phyloP scores from a whole-genome alignment of 371 early-diverging fungal genomes.

The Apophysomyces elegans region DNA sequence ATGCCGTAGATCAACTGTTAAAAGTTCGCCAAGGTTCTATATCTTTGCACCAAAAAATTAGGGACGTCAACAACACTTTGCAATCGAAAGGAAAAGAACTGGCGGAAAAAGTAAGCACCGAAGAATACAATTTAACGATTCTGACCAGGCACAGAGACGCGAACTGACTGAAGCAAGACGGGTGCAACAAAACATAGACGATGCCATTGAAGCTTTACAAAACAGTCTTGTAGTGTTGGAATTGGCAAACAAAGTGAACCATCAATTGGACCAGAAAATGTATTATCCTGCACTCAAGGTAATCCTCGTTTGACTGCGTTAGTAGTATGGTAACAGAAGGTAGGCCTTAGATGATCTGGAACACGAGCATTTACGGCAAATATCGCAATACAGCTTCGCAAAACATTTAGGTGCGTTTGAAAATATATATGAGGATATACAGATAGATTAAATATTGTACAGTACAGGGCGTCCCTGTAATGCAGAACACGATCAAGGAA shows the following conservation, averaged over 20 bases:
- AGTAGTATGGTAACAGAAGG: not conserved
- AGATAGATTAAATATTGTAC: not conserved
- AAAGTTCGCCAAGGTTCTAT: slow-evolving; percentile 92
- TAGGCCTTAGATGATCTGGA: slow-evolving; percentile 84
- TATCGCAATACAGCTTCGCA: slow-evolving; percentile 78
- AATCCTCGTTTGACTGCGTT: not conserved
- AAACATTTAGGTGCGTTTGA: slow-evolving; percentile 70
- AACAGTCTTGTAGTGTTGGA: slow-evolving; percentile 88
- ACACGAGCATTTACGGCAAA: slow-evolving; percentile 67
- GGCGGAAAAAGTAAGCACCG: slow-evolving; percentile 68
- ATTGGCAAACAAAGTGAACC: slow-evolving; percentile 83
- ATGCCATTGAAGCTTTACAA: slow-evolving; percentile 82
- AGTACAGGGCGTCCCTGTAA: slow-evolving; percentile 83
- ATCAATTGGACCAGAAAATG: slow-evolving; percentile 78
- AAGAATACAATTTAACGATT: not conserved
- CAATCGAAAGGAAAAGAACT: slow-evolving; percentile 82
- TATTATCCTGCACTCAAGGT: slow-evolving; percentile 92
- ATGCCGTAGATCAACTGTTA: slow-evolving; percentile 92
- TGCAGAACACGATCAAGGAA: slow-evolving; percentile 83
- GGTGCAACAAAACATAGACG: slow-evolving; percentile 87
- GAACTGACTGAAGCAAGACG: slow-evolving; percentile 85
- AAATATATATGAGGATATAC: not conserved
- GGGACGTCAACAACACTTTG: slow-evolving; percentile 82
- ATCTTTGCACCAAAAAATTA: slow-evolving; percentile 81
- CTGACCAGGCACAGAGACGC: slow-evolving; percentile 66